Evolutionary conservation across 805 yeast genomes (phyloP).

Genomic region (Starmerella cellae): DNA sequence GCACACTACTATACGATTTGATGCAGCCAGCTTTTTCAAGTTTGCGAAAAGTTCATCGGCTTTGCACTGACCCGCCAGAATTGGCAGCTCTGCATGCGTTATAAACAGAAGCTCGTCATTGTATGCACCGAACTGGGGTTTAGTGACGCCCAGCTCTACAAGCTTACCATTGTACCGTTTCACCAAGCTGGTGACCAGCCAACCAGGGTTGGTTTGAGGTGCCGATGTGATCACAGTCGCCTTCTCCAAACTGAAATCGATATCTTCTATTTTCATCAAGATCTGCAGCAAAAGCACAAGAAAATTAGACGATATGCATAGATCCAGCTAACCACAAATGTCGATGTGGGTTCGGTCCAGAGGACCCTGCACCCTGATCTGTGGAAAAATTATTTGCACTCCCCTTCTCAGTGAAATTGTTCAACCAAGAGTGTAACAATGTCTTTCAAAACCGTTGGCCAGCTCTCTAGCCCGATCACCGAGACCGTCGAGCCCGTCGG

Average conservation of each 20-base stretch:
- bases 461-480: slow-evolving; percentile 25
- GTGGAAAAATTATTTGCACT: too few species aligned
- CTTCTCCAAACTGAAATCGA: too few species aligned
- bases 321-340: too few species aligned
- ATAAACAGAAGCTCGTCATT: neutral
- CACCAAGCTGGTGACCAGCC: slow-evolving; percentile 12
- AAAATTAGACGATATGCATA: too few species aligned
- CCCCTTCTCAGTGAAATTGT: too few species aligned
- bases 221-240: slow-evolving; percentile 21
- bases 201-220: slow-evolving; percentile 22
- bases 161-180: neutral
- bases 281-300: slow-evolving; percentile 11
- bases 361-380: too few species aligned
- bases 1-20: slow-evolving; percentile 26
- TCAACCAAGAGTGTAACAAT: too few species aligned
- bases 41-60: slow-evolving; percentile 30
- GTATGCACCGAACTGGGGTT: neutral
- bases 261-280: slow-evolving; percentile 1
- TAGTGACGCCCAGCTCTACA: neutral
- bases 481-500: slow-evolving; percentile 94
- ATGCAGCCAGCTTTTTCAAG: slow-evolving; percentile 28
- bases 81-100: slow-evolving; percentile 8
- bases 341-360: neutral
- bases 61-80: slow-evolving; percentile 8
- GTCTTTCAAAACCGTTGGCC: slow-evolving; percentile 22